Evolutionary conservation across 129 eudicot species (phyloP), one percentile per base, ranked within the genome.

Genomic region (Escallonia herrerae): DNA sequence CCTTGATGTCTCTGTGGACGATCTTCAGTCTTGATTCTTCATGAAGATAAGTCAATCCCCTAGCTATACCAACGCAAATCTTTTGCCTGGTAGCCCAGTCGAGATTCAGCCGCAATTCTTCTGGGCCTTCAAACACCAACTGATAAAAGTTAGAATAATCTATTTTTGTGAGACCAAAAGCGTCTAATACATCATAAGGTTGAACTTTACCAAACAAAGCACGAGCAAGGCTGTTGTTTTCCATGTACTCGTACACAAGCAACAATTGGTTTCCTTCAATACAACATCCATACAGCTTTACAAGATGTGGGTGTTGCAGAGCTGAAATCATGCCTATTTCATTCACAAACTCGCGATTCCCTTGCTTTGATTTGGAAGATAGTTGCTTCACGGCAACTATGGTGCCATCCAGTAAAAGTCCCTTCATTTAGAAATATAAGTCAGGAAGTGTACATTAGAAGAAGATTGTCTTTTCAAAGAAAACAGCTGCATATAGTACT

Each of bases 251-350:
- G 42, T 83, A 83, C 5, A 83, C 68, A 8, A 83, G 70, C 69
- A 79, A n/a, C 50, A 83, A 75, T 61, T 83, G 79, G 15, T 76
- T 71, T 3, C 84, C 83, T 63, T 83, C 84, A 0, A 79, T 73
- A 60, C 89, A 83, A 50, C 83, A 83, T 46, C 89, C 89, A 43
- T 79, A 62, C 7, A 83, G 64, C 69, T 76, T 83, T 12, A 83
- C 88, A 65, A 83, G 88, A 66, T 83, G 70, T 40, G 84, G 85
- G 74, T 83, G 85, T 69, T 79, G 85, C 22, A 83, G 43, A 57
- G 76, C 79, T 55, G 89, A 68, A 54, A 83, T 83, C 82, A 83
- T 76, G 77, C 89, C 89, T 63, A 83, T 83, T 66, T 83, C 89
- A 74, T 76, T 83, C 10, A 83, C 10, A 49, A 83, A 83, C 62